phyloP scores from a whole-genome alignment of 2,329 filamentous ascomycete species.

The Cladophialophora yegresii region DNA sequence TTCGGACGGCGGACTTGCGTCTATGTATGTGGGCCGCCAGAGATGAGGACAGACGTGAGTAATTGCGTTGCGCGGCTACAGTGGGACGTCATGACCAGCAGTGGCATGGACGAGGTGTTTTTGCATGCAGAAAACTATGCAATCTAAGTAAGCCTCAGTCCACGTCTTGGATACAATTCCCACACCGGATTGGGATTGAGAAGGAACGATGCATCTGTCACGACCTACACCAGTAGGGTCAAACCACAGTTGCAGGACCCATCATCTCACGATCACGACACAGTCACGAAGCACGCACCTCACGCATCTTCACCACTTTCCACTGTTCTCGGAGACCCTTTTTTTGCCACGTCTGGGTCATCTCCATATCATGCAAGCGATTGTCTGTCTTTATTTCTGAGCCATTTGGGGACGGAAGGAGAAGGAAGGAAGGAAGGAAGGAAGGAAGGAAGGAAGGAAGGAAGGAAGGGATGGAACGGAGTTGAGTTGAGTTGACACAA shows the following conservation, averaged over 20 bases:
- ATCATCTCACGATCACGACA: slow-evolving; percentile 4
- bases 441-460: not conserved
- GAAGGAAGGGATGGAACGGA: not conserved
- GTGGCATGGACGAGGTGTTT: slow-evolving; percentile 83
- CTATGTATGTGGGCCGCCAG: slow-evolving; percentile 86
- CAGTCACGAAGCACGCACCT: not conserved
- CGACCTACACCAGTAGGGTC: not conserved
- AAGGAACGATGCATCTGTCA: not conserved
- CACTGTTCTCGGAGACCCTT: not conserved
- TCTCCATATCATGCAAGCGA: not conserved
- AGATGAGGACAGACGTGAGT: slow-evolving; percentile 86
- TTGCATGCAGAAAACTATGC: slow-evolving; percentile 95
- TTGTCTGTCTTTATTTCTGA: not conserved
- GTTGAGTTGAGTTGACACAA: not conserved
- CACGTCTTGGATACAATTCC: too few species aligned
- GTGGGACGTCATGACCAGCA: slow-evolving; percentile 76
- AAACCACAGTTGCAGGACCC: not conserved
- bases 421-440: not conserved
- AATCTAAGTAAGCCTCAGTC: slow-evolving; percentile 60
- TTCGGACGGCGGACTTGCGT: slow-evolving; percentile 82
- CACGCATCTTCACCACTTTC: not conserved
- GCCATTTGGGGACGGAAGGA: not conserved
- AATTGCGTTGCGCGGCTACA: slow-evolving; percentile 81
- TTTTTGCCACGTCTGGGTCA: not conserved
- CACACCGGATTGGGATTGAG: not conserved